Conservation (phyloP, 257 asterid genomes). For the Solanum pimpinellifolium region DNA sequence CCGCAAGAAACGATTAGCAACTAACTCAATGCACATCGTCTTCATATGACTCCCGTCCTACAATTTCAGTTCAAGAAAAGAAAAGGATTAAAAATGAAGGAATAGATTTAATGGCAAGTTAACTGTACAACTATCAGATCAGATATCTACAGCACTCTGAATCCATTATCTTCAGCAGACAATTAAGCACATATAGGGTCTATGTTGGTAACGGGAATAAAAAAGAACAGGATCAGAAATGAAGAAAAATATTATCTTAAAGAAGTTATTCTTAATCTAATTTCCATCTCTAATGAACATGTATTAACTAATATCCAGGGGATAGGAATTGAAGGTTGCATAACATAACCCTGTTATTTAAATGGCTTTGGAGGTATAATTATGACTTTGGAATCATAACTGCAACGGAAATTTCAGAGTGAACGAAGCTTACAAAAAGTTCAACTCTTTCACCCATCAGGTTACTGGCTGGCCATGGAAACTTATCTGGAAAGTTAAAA, state of each 20-base stretch:
- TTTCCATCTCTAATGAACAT: neutral
- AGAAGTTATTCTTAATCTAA: neutral
- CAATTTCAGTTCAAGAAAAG: neutral
- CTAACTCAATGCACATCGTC: conserved; percentile 87
- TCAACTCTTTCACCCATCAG: too few relatives aligned
- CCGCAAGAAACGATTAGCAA: conserved; percentile 93
- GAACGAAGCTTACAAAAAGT: too few relatives aligned
- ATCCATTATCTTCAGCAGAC: neutral
- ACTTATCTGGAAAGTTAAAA: too few relatives aligned
- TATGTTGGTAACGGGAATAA: neutral
- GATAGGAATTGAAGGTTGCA: neutral
- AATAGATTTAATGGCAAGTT: neutral
- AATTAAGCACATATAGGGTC: neutral
- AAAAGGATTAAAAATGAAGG: neutral
- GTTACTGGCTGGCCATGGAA: too few relatives aligned
- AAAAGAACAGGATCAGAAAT: neutral
- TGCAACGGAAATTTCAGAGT: too few relatives aligned
- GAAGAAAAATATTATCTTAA: neutral
- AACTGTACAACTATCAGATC: neutral
- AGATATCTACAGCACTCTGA: neutral
- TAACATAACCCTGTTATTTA: neutral
- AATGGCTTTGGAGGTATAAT: neutral
- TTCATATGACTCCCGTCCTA: conserved; percentile 44
- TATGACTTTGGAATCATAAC: too few relatives aligned
- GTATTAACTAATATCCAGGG: neutral